phyloP scores from a whole-genome alignment of 164 flowering plant genomes.

The Liquidambar formosana region DNA sequence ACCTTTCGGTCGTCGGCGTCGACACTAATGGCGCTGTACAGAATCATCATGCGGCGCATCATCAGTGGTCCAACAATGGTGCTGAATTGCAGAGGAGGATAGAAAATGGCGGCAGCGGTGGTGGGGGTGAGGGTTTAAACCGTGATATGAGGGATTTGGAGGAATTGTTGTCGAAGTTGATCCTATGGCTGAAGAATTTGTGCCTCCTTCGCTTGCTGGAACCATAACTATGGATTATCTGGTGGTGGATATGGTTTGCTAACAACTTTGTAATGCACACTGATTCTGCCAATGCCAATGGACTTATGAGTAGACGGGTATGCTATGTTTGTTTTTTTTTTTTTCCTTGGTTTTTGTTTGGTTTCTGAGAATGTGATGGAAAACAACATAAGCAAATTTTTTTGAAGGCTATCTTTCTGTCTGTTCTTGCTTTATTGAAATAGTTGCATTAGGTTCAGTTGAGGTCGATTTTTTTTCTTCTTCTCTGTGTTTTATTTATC shows the following conservation, averaged over 20 bases:
- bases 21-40: background rate
- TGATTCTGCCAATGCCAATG: conserved; percentile 39
- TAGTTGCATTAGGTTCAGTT: too few species aligned
- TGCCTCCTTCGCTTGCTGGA: conserved; percentile 55
- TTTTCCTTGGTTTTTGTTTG: background rate
- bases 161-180: conserved; percentile 70
- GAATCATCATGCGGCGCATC: background rate
- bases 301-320: conserved; percentile 38
- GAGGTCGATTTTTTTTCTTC: too few species aligned
- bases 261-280: conserved; percentile 24
- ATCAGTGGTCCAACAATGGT: background rate
- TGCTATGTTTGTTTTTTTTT: background rate
- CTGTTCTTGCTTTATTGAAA: background rate
- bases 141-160: conserved; percentile 57
- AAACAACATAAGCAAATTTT: background rate
- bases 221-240: conserved; percentile 12
- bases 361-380: conserved; percentile 6
- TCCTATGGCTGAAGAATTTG: conserved; percentile 74
- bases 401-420: background rate
- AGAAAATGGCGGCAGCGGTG: too few species aligned
- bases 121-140: conserved; percentile 33
- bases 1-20: background rate
- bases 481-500: too few species aligned
- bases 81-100: background rate
- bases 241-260: conserved; percentile 28